Evolutionary conservation across 2,329 filamentous ascomycete genomes (phyloP).

Genomic region (Alternaria longipes): DNA sequence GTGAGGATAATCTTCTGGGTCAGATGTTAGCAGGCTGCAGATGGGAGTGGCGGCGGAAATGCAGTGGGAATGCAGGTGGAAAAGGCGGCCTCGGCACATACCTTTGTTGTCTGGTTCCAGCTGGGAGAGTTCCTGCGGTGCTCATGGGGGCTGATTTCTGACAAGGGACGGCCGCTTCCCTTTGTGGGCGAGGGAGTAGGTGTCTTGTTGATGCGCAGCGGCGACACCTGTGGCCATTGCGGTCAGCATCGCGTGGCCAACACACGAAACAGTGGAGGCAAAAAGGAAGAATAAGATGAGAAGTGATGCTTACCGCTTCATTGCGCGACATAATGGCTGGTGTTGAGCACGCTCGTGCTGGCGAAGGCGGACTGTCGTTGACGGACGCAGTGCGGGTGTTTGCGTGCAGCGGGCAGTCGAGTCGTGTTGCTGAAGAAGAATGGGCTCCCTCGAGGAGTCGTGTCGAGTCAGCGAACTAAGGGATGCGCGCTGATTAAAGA

Average conservation of each 20-base stretch:
- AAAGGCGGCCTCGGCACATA: slow-evolving; percentile 49
- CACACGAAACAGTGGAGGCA: neutral
- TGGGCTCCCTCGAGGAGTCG: slow-evolving; percentile 42
- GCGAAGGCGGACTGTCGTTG: slow-evolving; percentile 11
- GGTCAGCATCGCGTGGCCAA: slow-evolving; percentile 18
- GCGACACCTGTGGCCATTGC: slow-evolving; percentile 68
- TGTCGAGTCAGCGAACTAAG: slow-evolving; percentile 22
- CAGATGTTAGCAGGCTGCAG: slow-evolving; percentile 35
- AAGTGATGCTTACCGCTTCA: slow-evolving; percentile 49
- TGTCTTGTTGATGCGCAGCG: slow-evolving; percentile 80
- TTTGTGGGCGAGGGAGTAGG: slow-evolving; percentile 70
- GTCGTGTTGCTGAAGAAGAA: slow-evolving; percentile 47
- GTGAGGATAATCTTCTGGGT: slow-evolving; percentile 72
- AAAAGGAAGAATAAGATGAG: neutral
- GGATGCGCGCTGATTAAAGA: slow-evolving; percentile 29
- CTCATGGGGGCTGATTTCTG: slow-evolving; percentile 87
- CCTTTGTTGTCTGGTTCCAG: slow-evolving; percentile 80
- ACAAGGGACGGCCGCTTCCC: slow-evolving; percentile 71
- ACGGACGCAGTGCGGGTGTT: neutral
- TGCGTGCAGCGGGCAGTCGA: slow-evolving; percentile 6
- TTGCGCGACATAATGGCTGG: slow-evolving; percentile 50
- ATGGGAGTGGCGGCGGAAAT: slow-evolving; percentile 16
- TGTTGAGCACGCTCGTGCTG: slow-evolving; percentile 24
- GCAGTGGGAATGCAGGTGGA: neutral
- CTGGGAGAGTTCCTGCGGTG: slow-evolving; percentile 91